Evolutionary conservation across 495 filamentous ascomycete genomes (phyloP).

Genomic region (Penicillium ucsense): DNA sequence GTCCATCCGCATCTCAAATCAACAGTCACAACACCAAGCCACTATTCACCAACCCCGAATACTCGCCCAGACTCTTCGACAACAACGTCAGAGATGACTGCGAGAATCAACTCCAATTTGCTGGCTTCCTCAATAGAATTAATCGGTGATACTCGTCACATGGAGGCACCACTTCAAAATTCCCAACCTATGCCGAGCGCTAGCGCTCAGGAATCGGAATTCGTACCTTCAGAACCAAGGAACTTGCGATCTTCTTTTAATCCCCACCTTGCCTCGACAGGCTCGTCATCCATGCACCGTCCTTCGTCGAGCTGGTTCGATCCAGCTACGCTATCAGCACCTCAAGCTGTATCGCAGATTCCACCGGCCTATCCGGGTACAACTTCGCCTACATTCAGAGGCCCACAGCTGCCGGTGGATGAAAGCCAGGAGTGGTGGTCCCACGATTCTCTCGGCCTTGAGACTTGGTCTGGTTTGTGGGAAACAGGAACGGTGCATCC

Average conservation of each 20-base stretch:
- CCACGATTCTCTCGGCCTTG: conserved; percentile 38
- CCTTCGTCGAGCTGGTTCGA: conserved; percentile 21
- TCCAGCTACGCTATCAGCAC: conserved; percentile 1
- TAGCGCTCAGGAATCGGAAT: conserved; percentile 11
- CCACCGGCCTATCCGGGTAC: conserved; percentile 17
- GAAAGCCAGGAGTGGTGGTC: conserved; percentile 54
- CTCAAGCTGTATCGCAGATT: conserved; percentile 11
- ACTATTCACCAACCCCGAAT: conserved; percentile 10
- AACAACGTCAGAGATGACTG: too few species aligned
- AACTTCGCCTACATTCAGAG: conserved; percentile 32
- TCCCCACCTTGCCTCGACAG: conserved; percentile 7
- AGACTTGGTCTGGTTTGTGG: conserved; percentile 34
- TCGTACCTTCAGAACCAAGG: conserved; percentile 25
- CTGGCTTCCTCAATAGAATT: conserved; percentile 2
- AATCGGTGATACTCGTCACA: conserved; percentile 4
- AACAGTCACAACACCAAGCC: conserved; percentile 8
- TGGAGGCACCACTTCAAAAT: conserved; percentile 9
- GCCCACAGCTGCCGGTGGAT: conserved; percentile 39
- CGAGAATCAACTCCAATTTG: background rate
- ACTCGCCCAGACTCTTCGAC: too few species aligned
- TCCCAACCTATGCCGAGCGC: conserved; percentile 12
- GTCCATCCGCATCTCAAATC: conserved; percentile 6
- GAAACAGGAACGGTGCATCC: conserved; percentile 1
- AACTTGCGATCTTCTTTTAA: conserved; percentile 24
- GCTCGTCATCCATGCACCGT: conserved; percentile 5